Base-by-base conservation (phyloP, 768 basidiomycete genomes). In the Xerocomellus chrysenteron region DNA sequence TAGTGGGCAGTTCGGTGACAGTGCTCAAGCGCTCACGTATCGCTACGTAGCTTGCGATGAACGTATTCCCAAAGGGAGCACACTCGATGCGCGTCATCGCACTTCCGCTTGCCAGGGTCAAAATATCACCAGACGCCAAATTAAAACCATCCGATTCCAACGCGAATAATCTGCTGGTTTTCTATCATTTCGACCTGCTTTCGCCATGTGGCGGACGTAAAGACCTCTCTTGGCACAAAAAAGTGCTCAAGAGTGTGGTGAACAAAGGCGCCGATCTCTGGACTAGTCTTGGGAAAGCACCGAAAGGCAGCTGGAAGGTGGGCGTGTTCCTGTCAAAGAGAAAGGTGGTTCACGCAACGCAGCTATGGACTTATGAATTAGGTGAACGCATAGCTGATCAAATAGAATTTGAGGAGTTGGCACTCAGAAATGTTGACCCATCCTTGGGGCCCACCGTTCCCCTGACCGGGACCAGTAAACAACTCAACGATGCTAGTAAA, bases 361-460 rank as follows among this genome's bases (percentile, higher is more conserved):
- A 92, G 90, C 68, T 82, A 28, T 83, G 78, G 68, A 74, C 82
- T 13, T 88, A 84, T 66, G 72, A 80, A 59, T 73, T 78, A 39
- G 90, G 90, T 26, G 86, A 90, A 73, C 81, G 81, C 21, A 68
- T 90, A 2, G 76, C 86, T 21, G 87, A 91, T 70, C 77, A 81
- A 21, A 76, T 91, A 58, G 91, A 91, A 49, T 92, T 91, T 61
- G 91, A 92, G 70, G 90, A 93, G 68, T 76, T 87, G 36, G 85
- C 84, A 9, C 75, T 93, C 63, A 88, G 88, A 69, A 78, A 81
- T 33, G 73, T 93, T 33, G 86, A 92, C 63, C 84, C 88, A 17
- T 82, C 86, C 11, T 63, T 87, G 46, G 87, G 84, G 0, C 88
- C 88, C n/a, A 68, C 75, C 1, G 55, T 82, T 13, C 61, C 69